Percentiles rank a stretch among this genome's conserved stretches.
Evolutionary conservation across 768 basidiomycete genomes (phyloP).

Genomic region (Hebeloma cylindrosporum): DNA sequence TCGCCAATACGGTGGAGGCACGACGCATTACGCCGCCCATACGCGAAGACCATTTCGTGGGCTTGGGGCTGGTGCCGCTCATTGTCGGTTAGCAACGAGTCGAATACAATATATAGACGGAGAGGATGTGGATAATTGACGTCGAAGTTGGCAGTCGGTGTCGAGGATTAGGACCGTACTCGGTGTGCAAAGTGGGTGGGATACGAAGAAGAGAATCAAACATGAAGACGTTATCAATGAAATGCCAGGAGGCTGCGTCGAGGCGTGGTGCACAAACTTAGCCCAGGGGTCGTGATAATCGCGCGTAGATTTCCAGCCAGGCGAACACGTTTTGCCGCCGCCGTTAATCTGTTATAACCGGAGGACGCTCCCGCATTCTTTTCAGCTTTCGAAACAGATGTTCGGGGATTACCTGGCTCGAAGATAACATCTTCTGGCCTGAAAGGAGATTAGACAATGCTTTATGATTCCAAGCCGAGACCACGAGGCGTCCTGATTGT

Average conservation of each 20-base stretch:
- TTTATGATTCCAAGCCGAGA: background rate
- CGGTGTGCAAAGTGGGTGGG: slow-evolving; percentile 18
- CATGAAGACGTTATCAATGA: slow-evolving; percentile 36
- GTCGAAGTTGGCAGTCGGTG: slow-evolving; percentile 7
- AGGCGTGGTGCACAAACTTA: slow-evolving; percentile 30
- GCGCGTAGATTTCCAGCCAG: slow-evolving; percentile 7
- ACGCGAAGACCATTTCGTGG: slow-evolving; percentile 49
- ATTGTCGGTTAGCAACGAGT: slow-evolving; percentile 15
- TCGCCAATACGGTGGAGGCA: slow-evolving; percentile 54
- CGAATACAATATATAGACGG: slow-evolving; percentile 13
- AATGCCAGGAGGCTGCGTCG: slow-evolving; percentile 45
- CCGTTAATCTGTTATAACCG: no score
- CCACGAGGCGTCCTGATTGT: slow-evolving; percentile 12
- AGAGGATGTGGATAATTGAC: slow-evolving; percentile 3
- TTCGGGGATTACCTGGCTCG: background rate
- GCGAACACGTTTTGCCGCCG: slow-evolving; percentile 4
- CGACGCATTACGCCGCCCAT: slow-evolving; percentile 62
- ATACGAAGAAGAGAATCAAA: slow-evolving; percentile 13
- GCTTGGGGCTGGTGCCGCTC: slow-evolving; percentile 25
- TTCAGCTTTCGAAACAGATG: slow-evolving; percentile 1
- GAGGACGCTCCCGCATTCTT: no score
- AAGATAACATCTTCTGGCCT: background rate
- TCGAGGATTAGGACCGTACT: slow-evolving; percentile 16
- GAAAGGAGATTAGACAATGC: slow-evolving; percentile 13
- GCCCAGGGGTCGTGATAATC: slow-evolving; percentile 18